Base-by-base conservation (phyloP, 2,329 filamentous ascomycete genomes). In the Xylaria sp. region DNA sequence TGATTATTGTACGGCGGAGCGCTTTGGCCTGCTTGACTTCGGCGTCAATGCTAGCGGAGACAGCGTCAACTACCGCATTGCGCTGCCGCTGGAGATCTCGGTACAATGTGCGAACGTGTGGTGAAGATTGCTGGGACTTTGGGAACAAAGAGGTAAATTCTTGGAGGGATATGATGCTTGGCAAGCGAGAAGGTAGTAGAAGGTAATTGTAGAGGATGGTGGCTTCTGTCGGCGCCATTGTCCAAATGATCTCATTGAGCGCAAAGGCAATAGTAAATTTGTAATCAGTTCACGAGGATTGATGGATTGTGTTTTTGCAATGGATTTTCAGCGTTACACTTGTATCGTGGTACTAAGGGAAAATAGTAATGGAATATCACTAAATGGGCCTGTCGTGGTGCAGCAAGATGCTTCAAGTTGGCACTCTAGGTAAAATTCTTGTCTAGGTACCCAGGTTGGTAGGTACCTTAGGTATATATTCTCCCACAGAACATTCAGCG, bases 141-240 rank as follows among this genome's bases (percentile, higher is more conserved):
- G 94, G 93, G 76, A 97, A 96, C 51, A 95, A 86, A 34, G 90
- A 86, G 52, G 88, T 89, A 83, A 97, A 97, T 73, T 93, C 88
- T 66, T 90, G 85, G 56, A 94, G 86, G 8, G 93, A 90, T 74
- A 94, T 84, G 76, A 94, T 88, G 72, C 91, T 87, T 51, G 92
- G 90, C 46, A 97, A 85, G 34, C 91, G 87, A 8, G 93, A 90
- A 13, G 94, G 92, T 37, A 91, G 86, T 44, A 97, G 87, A 68
- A 97, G 88, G 79, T 95, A 97, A 80, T 91, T 91, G 76, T 86
- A 86, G 61, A 97, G 87, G 72, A 97, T 92, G 34, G 89, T 87
- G 65, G 88, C 84, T 82, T 97, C 94, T 54, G 90, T 91, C 9
- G 91, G 90, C 3, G 92, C 84, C 91, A 94, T 94, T 69, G 71